Evolutionary conservation across 164 flowering plant genomes (phyloP).

Genomic region (grape (Vitis vinifera)): DNA sequence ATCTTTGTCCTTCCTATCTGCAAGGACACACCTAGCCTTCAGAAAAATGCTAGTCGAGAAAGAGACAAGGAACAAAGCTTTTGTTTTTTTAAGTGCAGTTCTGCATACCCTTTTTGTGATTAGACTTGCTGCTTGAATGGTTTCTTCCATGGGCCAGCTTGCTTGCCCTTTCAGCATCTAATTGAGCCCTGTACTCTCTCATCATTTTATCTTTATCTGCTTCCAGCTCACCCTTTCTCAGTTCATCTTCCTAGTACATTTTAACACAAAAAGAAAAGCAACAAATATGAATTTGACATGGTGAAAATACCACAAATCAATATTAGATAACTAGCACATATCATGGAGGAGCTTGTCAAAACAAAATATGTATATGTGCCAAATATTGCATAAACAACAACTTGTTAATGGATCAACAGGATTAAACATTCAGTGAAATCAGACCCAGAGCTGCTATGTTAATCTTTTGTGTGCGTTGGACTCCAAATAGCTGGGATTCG

Average conservation of each 20-base stretch:
- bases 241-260: slow-evolving; percentile 77
- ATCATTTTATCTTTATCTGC: slow-evolving; percentile 93
- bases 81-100: background rate
- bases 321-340: no score
- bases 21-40: slow-evolving; percentile 20
- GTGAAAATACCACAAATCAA: no score
- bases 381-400: no score
- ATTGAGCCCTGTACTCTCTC: slow-evolving; percentile 94
- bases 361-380: no score
- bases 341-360: no score
- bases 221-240: slow-evolving; percentile 83
- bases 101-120: slow-evolving; percentile 60
- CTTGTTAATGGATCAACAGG: no score
- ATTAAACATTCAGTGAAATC: no score
- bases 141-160: slow-evolving; percentile 91
- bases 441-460: no score
- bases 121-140: slow-evolving; percentile 62
- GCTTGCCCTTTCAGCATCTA: slow-evolving; percentile 94
- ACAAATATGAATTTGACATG: no score
- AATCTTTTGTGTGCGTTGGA: no score
- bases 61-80: background rate
- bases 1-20: slow-evolving; percentile 81
- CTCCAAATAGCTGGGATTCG: no score
- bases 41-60: slow-evolving; percentile 2
- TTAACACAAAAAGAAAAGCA: background rate